Base-by-base conservation (phyloP, 768 basidiomycete genomes). In the Lanmaoa pseudosensibilis region DNA sequence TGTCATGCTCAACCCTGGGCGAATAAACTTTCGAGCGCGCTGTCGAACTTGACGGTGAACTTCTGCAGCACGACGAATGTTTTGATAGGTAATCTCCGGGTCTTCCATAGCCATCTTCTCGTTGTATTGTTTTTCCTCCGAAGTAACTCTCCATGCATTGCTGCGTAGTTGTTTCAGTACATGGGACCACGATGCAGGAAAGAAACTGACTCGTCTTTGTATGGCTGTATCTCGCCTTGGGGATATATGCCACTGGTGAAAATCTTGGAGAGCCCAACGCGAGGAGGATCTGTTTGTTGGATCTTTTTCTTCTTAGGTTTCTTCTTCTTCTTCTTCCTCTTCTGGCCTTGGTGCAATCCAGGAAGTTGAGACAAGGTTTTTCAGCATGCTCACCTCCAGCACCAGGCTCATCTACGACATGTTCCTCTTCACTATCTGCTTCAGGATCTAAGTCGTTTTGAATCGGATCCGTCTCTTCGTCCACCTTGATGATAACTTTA, bases 281-380 rank as follows among this genome's bases (percentile, higher is more conserved):
- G 83, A 33, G 97, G 97, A 19, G 97, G 97, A 36, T 96, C 94
- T n/a, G 83, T 83, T 75, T 98, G 95, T 65, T 84, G 82, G 11
- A 70, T 57, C 74, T 84, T 88, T 75, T 90, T 94, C 78, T 88
- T 87, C 75, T 94, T 94, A 56, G 89, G 76, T 72, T 93, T 95
- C 74, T 92, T 96, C 75, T 94, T 93, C 70, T 95, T 98, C 78
- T 96, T 96, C 74, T 93, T 94, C 71, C 85, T 89, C 70, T 89
- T 90, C 51, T 85, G 85, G 21, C 80, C 85, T 78, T 62, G 36
- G 5, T 27, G 33, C 47, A 33, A 45, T 56, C 34, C 30, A 54
- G 34, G 32, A 27, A 34, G 50, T 37, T 23, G 39, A 27, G 39
- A 39, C 15, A 25, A 15, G 18, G 43, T 13, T 27, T 19, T 43